Evolutionary conservation across 352 stramenopile species (phyloP), one percentile per base, ranked within the genome.

Genomic region (Globisporangium megalacanthum): DNA sequence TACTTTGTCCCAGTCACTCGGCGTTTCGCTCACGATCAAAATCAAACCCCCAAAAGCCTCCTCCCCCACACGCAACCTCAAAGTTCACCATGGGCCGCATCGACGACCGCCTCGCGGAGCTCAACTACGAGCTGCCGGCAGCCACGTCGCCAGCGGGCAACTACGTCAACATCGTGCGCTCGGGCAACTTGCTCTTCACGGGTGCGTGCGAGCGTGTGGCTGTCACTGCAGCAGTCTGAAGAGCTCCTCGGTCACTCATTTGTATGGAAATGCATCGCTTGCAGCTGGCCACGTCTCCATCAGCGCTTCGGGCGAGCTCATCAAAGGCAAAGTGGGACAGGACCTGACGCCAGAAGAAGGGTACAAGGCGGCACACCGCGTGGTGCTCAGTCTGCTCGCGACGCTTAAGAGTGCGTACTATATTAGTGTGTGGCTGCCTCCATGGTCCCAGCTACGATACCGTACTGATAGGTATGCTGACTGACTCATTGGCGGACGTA

Each of bases 311-410:
- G 84, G 85, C 49, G 63, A 80, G n/a, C 65, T 97, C 33, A 83
- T 95, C 58, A 69, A 67, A 19, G 88, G 88, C 52, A 94, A 94
- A 64, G 59, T 97, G 47, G 88, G 88, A 52, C 66, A 75, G 54
- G 86, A 96, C 25, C 39, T 95, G 37, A 93, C 73, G 31, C 70
- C 68, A 0, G 85, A 97, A 61, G 54, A 97, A 57, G 91, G 80
- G 45, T 95, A 96, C 63, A 75, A 86, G 33, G 89, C 86, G 8
- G 90, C 92, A 0, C 70, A 87, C 51, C 65, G 73, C 54, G 75
- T 88, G 58, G 89, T 75, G 36, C 70, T 97, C 20, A 94, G 89
- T 62, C 70, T 98, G 35, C 57, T 96, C 9, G 78, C 84, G 4
- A 95, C 92, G 15, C 64, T 98, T 45, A 91, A 97, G 68, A 70